Base-by-base conservation (phyloP, 1,284 basidiomycete genomes). In the Phenoliferia sp. region DNA sequence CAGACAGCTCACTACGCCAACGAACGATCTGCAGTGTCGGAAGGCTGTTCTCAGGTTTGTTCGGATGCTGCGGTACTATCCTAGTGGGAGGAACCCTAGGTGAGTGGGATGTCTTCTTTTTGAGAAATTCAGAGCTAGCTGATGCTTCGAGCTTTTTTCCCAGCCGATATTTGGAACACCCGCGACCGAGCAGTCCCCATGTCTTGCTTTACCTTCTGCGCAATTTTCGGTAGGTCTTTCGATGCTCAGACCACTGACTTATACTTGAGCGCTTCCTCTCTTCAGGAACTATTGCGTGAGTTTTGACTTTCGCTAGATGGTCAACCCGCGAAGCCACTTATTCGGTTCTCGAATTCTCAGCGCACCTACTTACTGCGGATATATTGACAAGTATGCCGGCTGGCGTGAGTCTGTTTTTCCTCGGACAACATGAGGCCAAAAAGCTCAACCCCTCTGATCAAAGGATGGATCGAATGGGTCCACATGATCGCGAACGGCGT, bases 381-480 rank as follows among this genome's bases (percentile, higher is more conserved):
- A 75, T 73, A 78, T 79, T 56, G 72, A 76, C 50, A 56, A 73
- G 59, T 63, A 71, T 22, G 67, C 75, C 66, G 78, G 78, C 7
- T 79, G 78, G 78, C 68, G 78, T n/a, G n/a, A n/a, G n/a, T n/a
- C n/a, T n/a, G n/a, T n/a, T n/a, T n/a, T n/a, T n/a, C n/a, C n/a
- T n/a, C n/a, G n/a, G n/a, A n/a, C n/a, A n/a, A n/a, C n/a, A n/a
- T n/a, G n/a, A n/a, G n/a, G n/a, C n/a, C n/a, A n/a, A n/a, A n/a
- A n/a, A n/a, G n/a, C n/a, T n/a, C n/a, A n/a, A n/a, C n/a, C n/a
- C n/a, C n/a, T n/a, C n/a, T n/a, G n/a, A n/a, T n/a, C n/a, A n/a
- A n/a, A n/a, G n/a, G n/a, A 33, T 78, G 77, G 76, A 77, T 78
- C 50, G 72, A 79, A 68, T 76, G 76, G 69, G 70, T 77, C 12